Percentiles rank a stretch among this genome's conserved stretches.
phyloP scores from a whole-genome alignment of 805 yeast genomes.

The Kodamaea neixiangensis region DNA sequence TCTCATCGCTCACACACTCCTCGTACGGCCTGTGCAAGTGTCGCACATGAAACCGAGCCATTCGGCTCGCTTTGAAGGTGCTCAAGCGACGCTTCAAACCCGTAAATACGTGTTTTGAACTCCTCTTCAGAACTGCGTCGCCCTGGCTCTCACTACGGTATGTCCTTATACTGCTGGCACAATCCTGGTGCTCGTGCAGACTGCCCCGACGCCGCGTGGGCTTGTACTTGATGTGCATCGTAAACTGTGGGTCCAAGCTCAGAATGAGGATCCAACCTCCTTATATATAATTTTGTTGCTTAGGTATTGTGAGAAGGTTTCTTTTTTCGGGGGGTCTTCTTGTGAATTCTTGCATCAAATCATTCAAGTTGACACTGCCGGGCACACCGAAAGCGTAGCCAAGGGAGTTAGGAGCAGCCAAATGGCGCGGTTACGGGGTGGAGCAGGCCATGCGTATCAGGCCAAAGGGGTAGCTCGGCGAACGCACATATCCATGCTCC shows the following conservation, averaged over 20 bases:
- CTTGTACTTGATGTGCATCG: conserved; percentile 7
- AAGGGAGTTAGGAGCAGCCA: neutral
- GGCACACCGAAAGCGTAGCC: neutral
- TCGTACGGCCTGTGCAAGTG: conserved; percentile 1
- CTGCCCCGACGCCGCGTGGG: conserved; percentile 2
- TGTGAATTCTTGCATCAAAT: conserved; percentile 3
- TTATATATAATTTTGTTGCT: conserved; percentile 2
- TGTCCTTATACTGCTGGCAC: neutral
- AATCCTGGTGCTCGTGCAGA: neutral
- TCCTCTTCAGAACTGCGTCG: neutral
- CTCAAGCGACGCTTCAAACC: neutral
- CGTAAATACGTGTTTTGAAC: neutral
- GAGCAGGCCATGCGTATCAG: neutral
- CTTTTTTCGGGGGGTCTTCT: conserved; percentile 3
- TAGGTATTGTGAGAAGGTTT: conserved; percentile 1
- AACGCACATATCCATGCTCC: neutral
- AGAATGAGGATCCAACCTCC: neutral
- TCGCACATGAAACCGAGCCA: neutral
- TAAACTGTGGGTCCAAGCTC: neutral
- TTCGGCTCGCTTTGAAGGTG: neutral
- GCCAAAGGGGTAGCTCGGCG: neutral
- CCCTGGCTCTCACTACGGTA: neutral
- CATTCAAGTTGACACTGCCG: conserved; percentile 1
- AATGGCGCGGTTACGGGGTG: neutral
- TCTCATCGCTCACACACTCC: neutral